phyloP scores from a whole-genome alignment of 2,329 filamentous ascomycete genomes.

The Coniochaeta sp. region DNA sequence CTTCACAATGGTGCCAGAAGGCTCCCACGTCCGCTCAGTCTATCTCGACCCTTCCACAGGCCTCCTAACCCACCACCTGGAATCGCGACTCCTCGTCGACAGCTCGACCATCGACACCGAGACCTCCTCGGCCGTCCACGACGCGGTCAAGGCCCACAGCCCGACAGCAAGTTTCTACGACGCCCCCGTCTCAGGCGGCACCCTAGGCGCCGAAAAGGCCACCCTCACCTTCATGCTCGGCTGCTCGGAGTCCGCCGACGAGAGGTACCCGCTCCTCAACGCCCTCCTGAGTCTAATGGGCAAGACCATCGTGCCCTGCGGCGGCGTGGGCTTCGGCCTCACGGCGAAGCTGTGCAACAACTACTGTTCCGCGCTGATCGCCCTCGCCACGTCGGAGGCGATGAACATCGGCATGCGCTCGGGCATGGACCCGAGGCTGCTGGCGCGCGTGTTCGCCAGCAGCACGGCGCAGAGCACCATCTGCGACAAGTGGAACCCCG shows the following conservation, averaged over 20 bases:
- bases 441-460: constrained; percentile 15
- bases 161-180: constrained; percentile 19
- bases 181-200: constrained; percentile 24
- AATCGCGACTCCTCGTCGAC: constrained; percentile 54
- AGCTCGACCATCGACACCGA: constrained; percentile 64
- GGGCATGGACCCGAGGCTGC: constrained; percentile 43
- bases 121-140: constrained; percentile 35
- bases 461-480: constrained; percentile 8
- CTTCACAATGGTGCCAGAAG: constrained; percentile 60
- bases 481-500: constrained; percentile 13
- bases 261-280: constrained; percentile 31
- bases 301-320: constrained; percentile 42
- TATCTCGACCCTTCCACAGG: constrained; percentile 36
- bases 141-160: constrained; percentile 4
- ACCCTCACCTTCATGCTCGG: constrained; percentile 24
- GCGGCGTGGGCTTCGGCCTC: constrained; percentile 42
- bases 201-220: constrained; percentile 19
- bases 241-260: constrained; percentile 11
- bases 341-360: constrained; percentile 53
- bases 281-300: constrained; percentile 40
- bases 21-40: constrained; percentile 58
- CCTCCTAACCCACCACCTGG: constrained; percentile 36
- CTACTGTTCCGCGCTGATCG: constrained; percentile 46
- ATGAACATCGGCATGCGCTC: constrained; percentile 49
- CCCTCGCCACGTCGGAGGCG: constrained; percentile 46